Evolutionary conservation across 768 basidiomycete species (phyloP).

Genomic region (Leccinellum luteum): DNA sequence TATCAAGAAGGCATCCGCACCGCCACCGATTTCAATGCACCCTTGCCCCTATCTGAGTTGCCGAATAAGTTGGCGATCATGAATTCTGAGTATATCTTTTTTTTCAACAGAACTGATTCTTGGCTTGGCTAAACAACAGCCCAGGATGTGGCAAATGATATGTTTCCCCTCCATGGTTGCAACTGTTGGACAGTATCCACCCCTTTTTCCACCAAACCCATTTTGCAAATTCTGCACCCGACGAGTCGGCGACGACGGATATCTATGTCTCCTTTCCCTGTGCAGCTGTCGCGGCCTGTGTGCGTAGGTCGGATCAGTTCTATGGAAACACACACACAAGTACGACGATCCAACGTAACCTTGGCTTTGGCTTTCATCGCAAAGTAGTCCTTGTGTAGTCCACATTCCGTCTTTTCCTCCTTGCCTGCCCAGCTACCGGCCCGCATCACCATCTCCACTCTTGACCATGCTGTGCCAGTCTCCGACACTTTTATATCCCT

Average conservation of each 20-base stretch:
- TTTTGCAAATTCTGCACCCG: neutral
- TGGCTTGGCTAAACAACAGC: too few species aligned
- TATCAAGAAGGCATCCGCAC: too few species aligned
- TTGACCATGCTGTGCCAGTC: conserved; percentile 95
- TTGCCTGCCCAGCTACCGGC: conserved; percentile 90
- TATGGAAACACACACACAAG: neutral
- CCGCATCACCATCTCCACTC: conserved; percentile 59
- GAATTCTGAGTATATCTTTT: too few species aligned
- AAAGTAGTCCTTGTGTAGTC: conserved; percentile 90
- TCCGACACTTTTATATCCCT: conserved; percentile 94
- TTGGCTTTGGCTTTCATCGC: conserved; percentile 61
- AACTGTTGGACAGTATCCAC: too few species aligned
- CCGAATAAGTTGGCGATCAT: too few species aligned
- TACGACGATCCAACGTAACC: conserved; percentile 8
- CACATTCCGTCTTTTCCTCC: conserved; percentile 89
- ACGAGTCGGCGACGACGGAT: too few species aligned
- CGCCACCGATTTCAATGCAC: too few species aligned
- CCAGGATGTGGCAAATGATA: too few species aligned
- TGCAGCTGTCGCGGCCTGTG: neutral
- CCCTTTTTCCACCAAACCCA: neutral
- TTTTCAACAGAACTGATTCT: too few species aligned
- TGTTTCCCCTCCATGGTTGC: too few species aligned
- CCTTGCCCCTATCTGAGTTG: too few species aligned
- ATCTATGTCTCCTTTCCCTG: neutral
- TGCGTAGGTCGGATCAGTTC: neutral